Base-by-base conservation (phyloP, 2,329 filamentous ascomycete genomes). In the Ophiosphaerella herpotricha region DNA sequence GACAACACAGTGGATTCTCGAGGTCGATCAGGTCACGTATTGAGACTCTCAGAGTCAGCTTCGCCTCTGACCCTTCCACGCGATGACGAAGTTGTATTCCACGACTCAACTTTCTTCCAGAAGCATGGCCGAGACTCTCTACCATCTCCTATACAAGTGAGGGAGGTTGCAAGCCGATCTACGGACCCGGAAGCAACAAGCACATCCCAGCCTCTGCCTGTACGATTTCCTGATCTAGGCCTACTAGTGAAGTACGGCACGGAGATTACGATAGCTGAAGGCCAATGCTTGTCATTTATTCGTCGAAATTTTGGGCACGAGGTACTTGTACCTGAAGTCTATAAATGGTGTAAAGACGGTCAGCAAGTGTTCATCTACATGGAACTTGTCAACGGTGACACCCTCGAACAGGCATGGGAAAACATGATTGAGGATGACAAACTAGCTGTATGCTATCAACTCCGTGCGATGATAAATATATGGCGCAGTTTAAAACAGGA, bases 341-440 rank as follows among this genome's bases (percentile, higher is more conserved):
- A 55, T 51, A 50, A 49, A 13, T 60, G 57, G 55, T 53, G 54
- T 13, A 50, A 54, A 21, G 46, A 57, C 33, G 41, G 50, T 8
- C 39, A 24, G 11, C 43, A 62, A 34, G 36, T 50, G 5, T 62
- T 62, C 45, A 62, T 60, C 36, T 62, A 62, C 48, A 58, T 62
- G 57, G 48, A 60, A 41, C 50, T 62, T 4, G 29, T 60, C 24
- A 39, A 57, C 6, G 57, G 59, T 14, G 31, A 43, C 5, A 58
- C 59, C 3, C 26, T 62, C 7, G 52, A 55, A 42, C 48, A 46
- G 24, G 46, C 39, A 35, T 62, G 55, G 59, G 50, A 56, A 1
- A 46, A 40, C 9, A 39, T 57, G 50, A 29, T 32, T 43, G 49
- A 54, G 31, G 35, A 21, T 3, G 46, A 54, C 12, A 60, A 21